Evolutionary conservation across 148 eudicot species (phyloP).

Genomic region (Rhododendron williamsianum): DNA sequence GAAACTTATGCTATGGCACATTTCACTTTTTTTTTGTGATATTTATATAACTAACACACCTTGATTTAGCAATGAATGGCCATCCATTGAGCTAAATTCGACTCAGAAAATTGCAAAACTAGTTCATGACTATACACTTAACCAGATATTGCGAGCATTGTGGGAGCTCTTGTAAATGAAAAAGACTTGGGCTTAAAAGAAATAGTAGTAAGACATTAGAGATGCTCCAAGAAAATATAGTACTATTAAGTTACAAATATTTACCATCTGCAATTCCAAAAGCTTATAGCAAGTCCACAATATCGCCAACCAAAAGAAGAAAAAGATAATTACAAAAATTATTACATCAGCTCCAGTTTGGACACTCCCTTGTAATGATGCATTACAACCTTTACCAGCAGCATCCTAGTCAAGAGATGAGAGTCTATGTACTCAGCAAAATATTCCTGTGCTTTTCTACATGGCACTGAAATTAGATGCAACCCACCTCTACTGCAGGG

Average conservation of each 20-base stretch:
- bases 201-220: neutral
- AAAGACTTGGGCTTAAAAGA: neutral
- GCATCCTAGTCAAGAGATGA: neutral
- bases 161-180: neutral
- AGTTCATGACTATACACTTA: neutral
- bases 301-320: neutral
- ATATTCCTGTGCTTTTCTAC: neutral
- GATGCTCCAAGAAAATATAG: neutral
- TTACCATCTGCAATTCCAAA: neutral
- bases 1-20: no score
- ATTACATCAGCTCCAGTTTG: conserved; percentile 2
- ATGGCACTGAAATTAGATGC: neutral
- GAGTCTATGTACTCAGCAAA: neutral
- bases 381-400: neutral
- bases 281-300: neutral
- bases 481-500: neutral
- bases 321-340: neutral
- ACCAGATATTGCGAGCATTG: neutral
- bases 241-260: neutral
- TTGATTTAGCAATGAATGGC: neutral
- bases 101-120: neutral
- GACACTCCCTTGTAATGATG: neutral
- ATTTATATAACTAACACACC: neutral
- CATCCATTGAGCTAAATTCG: neutral
- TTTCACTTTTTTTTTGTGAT: no score